Percentiles rank a stretch among this genome's conserved stretches.
Conservation (phyloP, 2,329 filamentous ascomycete genomes). For the Fusarium sp. region DNA sequence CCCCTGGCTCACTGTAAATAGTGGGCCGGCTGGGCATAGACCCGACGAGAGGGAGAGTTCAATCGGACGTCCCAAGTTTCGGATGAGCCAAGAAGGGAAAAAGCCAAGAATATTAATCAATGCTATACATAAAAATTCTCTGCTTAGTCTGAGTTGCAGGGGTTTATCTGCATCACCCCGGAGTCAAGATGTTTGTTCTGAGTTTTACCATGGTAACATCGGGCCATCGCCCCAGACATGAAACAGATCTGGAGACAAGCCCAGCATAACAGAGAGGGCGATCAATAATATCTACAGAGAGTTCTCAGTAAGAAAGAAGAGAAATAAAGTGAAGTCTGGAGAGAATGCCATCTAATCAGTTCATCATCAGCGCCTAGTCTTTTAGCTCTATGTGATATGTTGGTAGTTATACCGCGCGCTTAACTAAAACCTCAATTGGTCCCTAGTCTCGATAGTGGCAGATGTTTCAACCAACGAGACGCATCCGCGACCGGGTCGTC, state of each 20-base stretch:
- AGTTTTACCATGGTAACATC: constrained; percentile 36
- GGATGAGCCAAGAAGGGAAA: background rate
- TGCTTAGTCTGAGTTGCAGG: background rate
- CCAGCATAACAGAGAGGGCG: background rate
- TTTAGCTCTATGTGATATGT: background rate
- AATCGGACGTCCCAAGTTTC: constrained; percentile 1
- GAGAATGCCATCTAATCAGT: background rate
- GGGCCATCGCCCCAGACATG: constrained; percentile 15
- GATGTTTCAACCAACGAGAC: constrained; percentile 37
- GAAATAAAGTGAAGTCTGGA: no score
- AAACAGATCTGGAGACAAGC: constrained; percentile 24
- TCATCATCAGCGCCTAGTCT: background rate
- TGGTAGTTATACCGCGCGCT: constrained; percentile 26
- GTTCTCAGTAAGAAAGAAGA: no score
- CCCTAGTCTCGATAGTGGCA: background rate
- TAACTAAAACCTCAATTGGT: constrained; percentile 30
- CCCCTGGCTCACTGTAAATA: background rate
- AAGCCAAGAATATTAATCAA: constrained; percentile 3
- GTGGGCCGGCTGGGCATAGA: background rate
- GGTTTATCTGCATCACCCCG: background rate
- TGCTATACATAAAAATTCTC: constrained; percentile 6
- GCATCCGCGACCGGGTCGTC: constrained; percentile 39
- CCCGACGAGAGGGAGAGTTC: background rate
- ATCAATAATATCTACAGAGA: no score
- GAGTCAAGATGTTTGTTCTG: background rate